These are phyloP conservation scores for Brassica carinata DNA, from an alignment of 345 rosid genomes.

Conservation along the genomic window DNA sequence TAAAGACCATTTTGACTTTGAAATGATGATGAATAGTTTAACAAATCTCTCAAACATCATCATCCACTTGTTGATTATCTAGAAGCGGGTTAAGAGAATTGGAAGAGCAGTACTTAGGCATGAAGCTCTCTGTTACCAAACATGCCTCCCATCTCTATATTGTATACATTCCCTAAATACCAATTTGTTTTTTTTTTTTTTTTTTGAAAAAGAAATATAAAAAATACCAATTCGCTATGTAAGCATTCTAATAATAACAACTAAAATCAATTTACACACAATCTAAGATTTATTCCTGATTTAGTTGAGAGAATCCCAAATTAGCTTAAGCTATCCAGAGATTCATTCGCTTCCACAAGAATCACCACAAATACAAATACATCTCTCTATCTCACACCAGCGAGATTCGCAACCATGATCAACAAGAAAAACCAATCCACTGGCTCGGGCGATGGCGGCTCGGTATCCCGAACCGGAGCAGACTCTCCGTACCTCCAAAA, in stretches of 20 bases:
- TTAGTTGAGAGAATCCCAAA: conserved; percentile 19
- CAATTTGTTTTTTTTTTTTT: background rate
- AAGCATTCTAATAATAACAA: background rate
- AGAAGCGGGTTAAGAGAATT: conserved; percentile 6
- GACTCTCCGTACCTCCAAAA: conserved; percentile 37
- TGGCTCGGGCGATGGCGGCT: conserved; percentile 1
- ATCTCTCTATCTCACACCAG: conserved; percentile 5
- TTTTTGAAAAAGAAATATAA: too few species aligned
- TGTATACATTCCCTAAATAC: background rate
- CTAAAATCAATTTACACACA: background rate
- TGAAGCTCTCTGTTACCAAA: background rate
- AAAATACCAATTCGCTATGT: background rate
- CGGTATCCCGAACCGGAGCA: conserved; percentile 32
- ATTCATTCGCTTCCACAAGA: conserved; percentile 18
- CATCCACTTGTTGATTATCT: conserved; percentile 19
- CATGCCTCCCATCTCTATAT: conserved; percentile 18
- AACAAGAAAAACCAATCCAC: conserved; percentile 43
- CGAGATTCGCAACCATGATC: conserved; percentile 23
- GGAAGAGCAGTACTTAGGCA: conserved; percentile 30
- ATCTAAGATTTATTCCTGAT: conserved; percentile 5
- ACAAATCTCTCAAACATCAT: background rate
- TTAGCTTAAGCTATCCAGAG: conserved; percentile 33
- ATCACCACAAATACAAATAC: conserved; percentile 25
- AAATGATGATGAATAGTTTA: background rate
- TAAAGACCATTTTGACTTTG: background rate